Conservation (phyloP, 2,329 filamentous ascomycete species). For the Cladosporium sp. region DNA sequence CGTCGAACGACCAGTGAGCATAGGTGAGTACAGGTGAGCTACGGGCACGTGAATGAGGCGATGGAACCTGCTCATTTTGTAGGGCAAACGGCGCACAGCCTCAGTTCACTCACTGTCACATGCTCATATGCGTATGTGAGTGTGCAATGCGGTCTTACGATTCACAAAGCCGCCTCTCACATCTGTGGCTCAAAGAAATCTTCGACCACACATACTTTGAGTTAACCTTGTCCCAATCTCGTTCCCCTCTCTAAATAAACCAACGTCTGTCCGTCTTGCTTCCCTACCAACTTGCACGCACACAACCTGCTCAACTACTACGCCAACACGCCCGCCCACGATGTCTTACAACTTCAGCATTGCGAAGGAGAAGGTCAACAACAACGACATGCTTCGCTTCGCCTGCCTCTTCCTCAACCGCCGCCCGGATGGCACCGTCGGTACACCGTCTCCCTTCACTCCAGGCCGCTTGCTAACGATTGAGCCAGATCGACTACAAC, state of each 20-base stretch:
- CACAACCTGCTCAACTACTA: neutral
- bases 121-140: neutral
- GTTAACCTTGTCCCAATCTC: neutral
- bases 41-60: neutral
- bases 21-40: neutral
- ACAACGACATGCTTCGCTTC: slow-evolving; percentile 35
- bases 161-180: too few relatives aligned
- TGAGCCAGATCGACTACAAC: slow-evolving; percentile 31
- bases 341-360: slow-evolving; percentile 32
- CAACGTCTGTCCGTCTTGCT: too few relatives aligned
- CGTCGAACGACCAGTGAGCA: neutral
- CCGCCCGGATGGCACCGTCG: slow-evolving; percentile 22
- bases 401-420: slow-evolving; percentile 30
- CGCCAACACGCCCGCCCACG: neutral
- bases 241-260: too few relatives aligned
- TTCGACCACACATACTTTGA: neutral
- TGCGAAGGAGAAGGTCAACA: slow-evolving; percentile 28
- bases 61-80: neutral
- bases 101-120: neutral
- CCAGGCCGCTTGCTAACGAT: slow-evolving; percentile 5
- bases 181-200: neutral
- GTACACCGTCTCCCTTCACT: neutral
- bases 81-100: neutral
- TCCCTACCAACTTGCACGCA: neutral
- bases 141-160: neutral